A percentile compares a stretch with the other conserved stretches of the same genome.
Evolutionary conservation across 108 stramenopile genomes (phyloP).

Genomic region (Pseudonitzschia delicatissima): DNA sequence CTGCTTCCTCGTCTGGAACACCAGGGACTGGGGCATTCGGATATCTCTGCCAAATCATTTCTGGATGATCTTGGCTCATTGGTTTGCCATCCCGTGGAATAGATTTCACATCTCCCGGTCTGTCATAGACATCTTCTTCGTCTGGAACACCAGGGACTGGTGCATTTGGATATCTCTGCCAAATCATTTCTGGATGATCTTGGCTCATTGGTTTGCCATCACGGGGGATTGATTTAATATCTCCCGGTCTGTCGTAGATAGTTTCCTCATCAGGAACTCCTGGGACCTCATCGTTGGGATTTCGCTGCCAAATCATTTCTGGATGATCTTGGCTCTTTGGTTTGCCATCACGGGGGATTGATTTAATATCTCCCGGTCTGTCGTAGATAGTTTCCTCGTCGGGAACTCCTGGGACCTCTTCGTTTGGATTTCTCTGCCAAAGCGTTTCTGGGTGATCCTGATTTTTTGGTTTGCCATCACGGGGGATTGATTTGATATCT

Average conservation of each 20-base stretch:
- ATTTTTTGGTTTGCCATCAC: slow-evolving; percentile 28
- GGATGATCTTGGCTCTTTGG: slow-evolving; percentile 24
- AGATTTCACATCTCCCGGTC: slow-evolving; percentile 24
- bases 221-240: slow-evolving; percentile 28
- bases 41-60: slow-evolving; percentile 17
- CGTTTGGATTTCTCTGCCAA: slow-evolving; percentile 15
- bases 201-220: slow-evolving; percentile 25
- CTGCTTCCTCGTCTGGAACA: slow-evolving; percentile 9
- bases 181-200: slow-evolving; percentile 24
- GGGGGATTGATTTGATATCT: slow-evolving; percentile 27
- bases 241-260: slow-evolving; percentile 25
- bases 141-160: slow-evolving; percentile 20
- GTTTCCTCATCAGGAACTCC: slow-evolving; percentile 24
- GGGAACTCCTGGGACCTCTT: slow-evolving; percentile 19
- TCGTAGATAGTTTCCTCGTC: slow-evolving; percentile 29
- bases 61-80: slow-evolving; percentile 22
- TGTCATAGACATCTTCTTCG: slow-evolving; percentile 25
- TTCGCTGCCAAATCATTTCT: slow-evolving; percentile 20
- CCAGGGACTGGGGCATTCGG: not conserved
- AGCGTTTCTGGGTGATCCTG: slow-evolving; percentile 15
- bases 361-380: slow-evolving; percentile 23
- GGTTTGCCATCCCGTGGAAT: slow-evolving; percentile 28
- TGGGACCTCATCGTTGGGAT: not conserved
- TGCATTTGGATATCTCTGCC: slow-evolving; percentile 10
- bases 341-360: slow-evolving; percentile 24